Percentiles rank a stretch among this genome's conserved stretches.
These are phyloP conservation scores for Penicillium atrosanguineum DNA, from an alignment of 495 filamentous ascomycete genomes.

Conservation along the genomic window DNA sequence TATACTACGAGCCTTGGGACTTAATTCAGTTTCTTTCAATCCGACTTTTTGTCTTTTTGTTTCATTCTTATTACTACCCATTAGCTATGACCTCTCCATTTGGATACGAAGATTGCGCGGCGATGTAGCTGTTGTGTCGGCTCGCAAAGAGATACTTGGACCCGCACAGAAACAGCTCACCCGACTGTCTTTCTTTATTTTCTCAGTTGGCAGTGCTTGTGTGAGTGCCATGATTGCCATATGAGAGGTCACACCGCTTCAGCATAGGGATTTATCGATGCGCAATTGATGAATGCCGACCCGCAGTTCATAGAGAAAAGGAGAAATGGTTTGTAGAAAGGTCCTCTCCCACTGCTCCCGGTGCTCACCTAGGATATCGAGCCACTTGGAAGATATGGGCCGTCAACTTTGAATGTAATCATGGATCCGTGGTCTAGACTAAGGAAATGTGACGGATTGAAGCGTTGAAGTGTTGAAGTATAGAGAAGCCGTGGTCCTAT, in stretches of 20 bases:
- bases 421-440: no score
- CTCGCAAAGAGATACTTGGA: slow-evolving; percentile 64
- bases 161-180: slow-evolving; percentile 82
- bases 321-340: slow-evolving; percentile 71
- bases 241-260: slow-evolving; percentile 77
- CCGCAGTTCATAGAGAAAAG: slow-evolving; percentile 75
- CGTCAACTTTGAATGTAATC: neutral
- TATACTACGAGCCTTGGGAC: neutral
- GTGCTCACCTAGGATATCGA: neutral
- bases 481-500: slow-evolving; percentile 10
- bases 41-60: neutral
- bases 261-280: slow-evolving; percentile 78
- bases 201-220: slow-evolving; percentile 73
- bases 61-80: slow-evolving; percentile 30
- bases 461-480: neutral
- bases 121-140: slow-evolving; percentile 68
- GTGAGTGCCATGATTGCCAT: slow-evolving; percentile 82
- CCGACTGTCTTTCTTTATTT: slow-evolving; percentile 67
- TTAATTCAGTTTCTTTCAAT: neutral
- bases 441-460: neutral
- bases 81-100: slow-evolving; percentile 66
- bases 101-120: slow-evolving; percentile 60
- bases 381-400: no score
- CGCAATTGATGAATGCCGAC: slow-evolving; percentile 80
- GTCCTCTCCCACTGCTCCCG: slow-evolving; percentile 74